phyloP scores from a whole-genome alignment of 2,329 filamentous ascomycete genomes.

The Ceratocystiopsis sp. region DNA sequence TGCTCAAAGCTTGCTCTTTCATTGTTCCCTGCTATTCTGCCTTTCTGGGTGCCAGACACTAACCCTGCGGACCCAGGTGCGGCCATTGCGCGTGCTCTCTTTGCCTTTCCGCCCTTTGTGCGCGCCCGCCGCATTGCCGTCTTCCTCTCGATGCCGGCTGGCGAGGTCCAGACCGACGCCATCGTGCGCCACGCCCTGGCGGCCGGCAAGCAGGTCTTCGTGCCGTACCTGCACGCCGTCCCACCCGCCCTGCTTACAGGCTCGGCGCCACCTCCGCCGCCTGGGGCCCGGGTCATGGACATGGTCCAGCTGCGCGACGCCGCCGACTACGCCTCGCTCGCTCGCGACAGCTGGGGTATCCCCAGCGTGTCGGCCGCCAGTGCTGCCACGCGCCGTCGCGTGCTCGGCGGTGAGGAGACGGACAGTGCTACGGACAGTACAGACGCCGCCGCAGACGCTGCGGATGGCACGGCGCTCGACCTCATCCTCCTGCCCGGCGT shows the following conservation, averaged over 20 bases:
- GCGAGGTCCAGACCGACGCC: slow-evolving; percentile 67
- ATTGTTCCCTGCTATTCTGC: too few species aligned
- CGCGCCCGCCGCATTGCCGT: slow-evolving; percentile 62
- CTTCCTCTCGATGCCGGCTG: slow-evolving; percentile 82
- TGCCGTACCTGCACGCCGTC: slow-evolving; percentile 68
- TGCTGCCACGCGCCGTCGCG: slow-evolving; percentile 49
- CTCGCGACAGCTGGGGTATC: slow-evolving; percentile 81
- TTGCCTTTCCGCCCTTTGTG: slow-evolving; percentile 55
- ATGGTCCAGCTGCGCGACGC: slow-evolving; percentile 69
- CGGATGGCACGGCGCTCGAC: slow-evolving; percentile 41
- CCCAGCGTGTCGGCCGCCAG: slow-evolving; percentile 60
- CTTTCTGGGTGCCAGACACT: too few species aligned
- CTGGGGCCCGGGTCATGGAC: slow-evolving; percentile 55
- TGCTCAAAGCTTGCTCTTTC: too few species aligned
- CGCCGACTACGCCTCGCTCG: slow-evolving; percentile 60
- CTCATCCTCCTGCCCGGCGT: slow-evolving; percentile 85
- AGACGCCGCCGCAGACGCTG: not conserved
- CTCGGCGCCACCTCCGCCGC: too few species aligned
- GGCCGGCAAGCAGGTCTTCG: slow-evolving; percentile 69
- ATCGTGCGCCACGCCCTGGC: slow-evolving; percentile 70
- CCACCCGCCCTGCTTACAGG: slow-evolving; percentile 16
- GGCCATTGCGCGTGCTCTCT: slow-evolving; percentile 45
- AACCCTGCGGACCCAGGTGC: slow-evolving; percentile 10
- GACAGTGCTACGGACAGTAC: slow-evolving; percentile 11
- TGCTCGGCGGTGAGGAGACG: slow-evolving; percentile 34